Percentiles rank a stretch among this genome's conserved stretches.
Evolutionary conservation across 2,329 filamentous ascomycete species (phyloP).

Genomic region (Pseudopyricularia javanii): DNA sequence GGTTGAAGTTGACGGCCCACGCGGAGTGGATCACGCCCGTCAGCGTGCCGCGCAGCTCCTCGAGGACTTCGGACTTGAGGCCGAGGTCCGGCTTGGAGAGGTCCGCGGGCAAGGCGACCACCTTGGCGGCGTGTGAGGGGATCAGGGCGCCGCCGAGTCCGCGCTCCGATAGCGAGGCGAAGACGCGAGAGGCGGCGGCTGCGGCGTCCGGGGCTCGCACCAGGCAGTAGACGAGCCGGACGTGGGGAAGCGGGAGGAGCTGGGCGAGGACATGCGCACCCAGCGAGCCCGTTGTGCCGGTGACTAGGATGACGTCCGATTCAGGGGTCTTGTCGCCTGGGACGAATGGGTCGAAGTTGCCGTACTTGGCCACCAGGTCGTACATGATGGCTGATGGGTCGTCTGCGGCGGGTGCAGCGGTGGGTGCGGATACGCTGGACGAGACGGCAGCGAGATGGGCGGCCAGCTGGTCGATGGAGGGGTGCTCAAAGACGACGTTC

Average conservation of each 20-base stretch:
- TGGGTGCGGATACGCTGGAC: constrained; percentile 13
- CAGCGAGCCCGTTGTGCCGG: constrained; percentile 53
- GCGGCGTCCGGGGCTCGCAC: constrained; percentile 26
- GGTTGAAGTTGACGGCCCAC: constrained; percentile 44
- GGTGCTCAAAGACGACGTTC: constrained; percentile 48
- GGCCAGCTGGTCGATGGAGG: constrained; percentile 32
- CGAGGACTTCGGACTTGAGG: constrained; percentile 12
- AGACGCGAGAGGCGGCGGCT: constrained; percentile 10
- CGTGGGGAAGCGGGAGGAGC: constrained; percentile 42
- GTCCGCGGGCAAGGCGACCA: constrained; percentile 24
- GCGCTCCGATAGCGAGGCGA: constrained; percentile 2
- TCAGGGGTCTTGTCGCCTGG: constrained; percentile 5
- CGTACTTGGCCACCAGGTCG: constrained; percentile 29
- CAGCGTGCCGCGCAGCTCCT: neutral
- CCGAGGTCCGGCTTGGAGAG: constrained; percentile 17
- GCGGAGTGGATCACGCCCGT: constrained; percentile 35
- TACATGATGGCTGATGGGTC: constrained; percentile 20
- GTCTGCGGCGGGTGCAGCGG: constrained; percentile 18
- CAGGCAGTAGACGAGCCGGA: constrained; percentile 39
- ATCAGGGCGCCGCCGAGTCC: constrained; percentile 8
- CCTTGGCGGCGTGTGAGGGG: constrained; percentile 13
- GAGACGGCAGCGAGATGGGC: constrained; percentile 28
- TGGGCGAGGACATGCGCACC: constrained; percentile 48
- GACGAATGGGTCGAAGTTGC: constrained; percentile 16
- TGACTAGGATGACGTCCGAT: constrained; percentile 25